phyloP scores from a whole-genome alignment of 2,329 filamentous ascomycete species.

The Clonostachys solani region DNA sequence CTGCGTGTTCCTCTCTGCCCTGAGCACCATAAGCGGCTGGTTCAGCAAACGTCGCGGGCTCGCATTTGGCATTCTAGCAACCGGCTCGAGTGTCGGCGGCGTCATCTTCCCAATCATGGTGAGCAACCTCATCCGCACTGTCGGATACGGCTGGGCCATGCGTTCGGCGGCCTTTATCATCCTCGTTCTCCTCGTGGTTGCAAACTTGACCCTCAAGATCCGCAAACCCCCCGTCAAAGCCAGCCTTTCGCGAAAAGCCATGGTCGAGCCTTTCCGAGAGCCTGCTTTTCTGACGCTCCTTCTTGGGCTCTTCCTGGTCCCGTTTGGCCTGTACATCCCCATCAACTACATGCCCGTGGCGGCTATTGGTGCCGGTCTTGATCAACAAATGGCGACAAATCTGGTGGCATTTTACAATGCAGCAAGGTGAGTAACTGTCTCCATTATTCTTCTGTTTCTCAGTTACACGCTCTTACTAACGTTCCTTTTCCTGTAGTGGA shows the following conservation, averaged over 20 bases:
- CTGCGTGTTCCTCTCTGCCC: constrained; percentile 36
- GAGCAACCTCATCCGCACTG: constrained; percentile 13
- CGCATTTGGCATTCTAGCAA: constrained; percentile 48
- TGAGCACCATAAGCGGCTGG: constrained; percentile 23
- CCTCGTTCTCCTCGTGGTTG: constrained; percentile 18
- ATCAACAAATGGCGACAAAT: constrained; percentile 19
- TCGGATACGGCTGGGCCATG: constrained; percentile 21
- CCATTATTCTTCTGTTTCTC: too few species aligned
- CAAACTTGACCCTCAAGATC: constrained; percentile 26
- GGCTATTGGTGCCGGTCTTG: constrained; percentile 24
- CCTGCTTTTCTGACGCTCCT: constrained; percentile 25
- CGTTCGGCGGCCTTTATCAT: constrained; percentile 20
- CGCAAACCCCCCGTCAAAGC: constrained; percentile 21
- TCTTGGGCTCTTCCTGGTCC: constrained; percentile 24
- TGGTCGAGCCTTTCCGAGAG: constrained; percentile 34
- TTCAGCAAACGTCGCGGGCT: constrained; percentile 41
- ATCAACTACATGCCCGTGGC: constrained; percentile 46
- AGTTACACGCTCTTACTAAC: too few species aligned
- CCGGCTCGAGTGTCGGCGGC: constrained; percentile 22
- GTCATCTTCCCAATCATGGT: constrained; percentile 27
- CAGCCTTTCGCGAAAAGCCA: constrained; percentile 12
- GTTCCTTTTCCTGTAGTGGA: constrained; percentile 13
- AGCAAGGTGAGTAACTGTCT: constrained; percentile 14
- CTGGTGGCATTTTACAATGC: constrained; percentile 32
- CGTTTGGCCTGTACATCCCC: constrained; percentile 31